These are phyloP conservation scores for Phytophthora fragariaefolia DNA, from an alignment of 352 stramenopile species.

Conservation along the genomic window DNA sequence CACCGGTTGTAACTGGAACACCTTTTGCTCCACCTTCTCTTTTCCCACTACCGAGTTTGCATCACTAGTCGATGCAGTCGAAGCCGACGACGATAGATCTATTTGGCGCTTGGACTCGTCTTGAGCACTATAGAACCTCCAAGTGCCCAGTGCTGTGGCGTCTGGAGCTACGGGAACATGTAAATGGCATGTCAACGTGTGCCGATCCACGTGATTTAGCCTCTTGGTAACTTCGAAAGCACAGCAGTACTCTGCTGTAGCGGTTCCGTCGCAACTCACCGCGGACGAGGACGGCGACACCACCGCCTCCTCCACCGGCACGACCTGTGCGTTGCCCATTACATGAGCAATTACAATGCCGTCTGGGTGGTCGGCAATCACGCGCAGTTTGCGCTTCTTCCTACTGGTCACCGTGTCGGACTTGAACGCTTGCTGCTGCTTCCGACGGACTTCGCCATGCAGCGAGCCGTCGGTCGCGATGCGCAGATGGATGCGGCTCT, in stretches of 20 bases:
- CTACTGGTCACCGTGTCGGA: not conserved
- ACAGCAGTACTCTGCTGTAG: slow-evolving; percentile 48
- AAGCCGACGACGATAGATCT: slow-evolving; percentile 25
- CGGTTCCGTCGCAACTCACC: slow-evolving; percentile 5
- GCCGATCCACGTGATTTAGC: slow-evolving; percentile 44
- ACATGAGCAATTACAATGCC: slow-evolving; percentile 43
- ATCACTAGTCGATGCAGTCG: slow-evolving; percentile 22
- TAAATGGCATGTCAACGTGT: slow-evolving; percentile 51
- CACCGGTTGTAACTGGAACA: slow-evolving; percentile 40
- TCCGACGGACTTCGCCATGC: slow-evolving; percentile 46
- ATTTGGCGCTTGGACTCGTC: slow-evolving; percentile 3
- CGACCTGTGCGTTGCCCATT: slow-evolving; percentile 35
- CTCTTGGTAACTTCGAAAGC: slow-evolving; percentile 53
- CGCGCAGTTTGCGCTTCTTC: slow-evolving; percentile 39
- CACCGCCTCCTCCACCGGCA: slow-evolving; percentile 32
- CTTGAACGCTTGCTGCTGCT: slow-evolving; percentile 13
- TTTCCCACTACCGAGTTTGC: not conserved
- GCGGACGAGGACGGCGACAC: slow-evolving; percentile 13
- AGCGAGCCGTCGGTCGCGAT: slow-evolving; percentile 48
- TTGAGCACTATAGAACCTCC: slow-evolving; percentile 27
- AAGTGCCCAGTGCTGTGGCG: slow-evolving; percentile 34
- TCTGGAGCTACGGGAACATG: slow-evolving; percentile 39
- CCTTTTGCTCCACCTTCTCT: slow-evolving; percentile 11
- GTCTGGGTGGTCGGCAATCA: slow-evolving; percentile 32
- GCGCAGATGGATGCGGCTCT: slow-evolving; percentile 46